phyloP scores from a whole-genome alignment of 495 filamentous ascomycete genomes.

The Podospora appendiculata region DNA sequence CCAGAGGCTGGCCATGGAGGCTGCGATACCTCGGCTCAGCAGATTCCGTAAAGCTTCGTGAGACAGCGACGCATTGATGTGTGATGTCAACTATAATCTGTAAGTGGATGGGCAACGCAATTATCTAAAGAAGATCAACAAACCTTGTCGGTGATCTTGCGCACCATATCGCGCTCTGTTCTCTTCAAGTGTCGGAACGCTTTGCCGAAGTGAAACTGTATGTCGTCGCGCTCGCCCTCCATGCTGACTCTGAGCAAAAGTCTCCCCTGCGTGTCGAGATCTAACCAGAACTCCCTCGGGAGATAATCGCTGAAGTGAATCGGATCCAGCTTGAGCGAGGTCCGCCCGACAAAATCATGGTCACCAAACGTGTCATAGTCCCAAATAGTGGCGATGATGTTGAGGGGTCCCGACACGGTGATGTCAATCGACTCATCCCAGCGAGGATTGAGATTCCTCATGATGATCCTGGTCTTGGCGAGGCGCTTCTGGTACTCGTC shows the following conservation, averaged over 20 bases:
- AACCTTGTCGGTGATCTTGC: conserved; percentile 97
- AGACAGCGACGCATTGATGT: conserved; percentile 87
- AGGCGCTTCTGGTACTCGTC: conserved; percentile 99
- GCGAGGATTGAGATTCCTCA: conserved; percentile 84
- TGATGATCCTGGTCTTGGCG: conserved; percentile 87
- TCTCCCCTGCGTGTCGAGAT: conserved; percentile 91
- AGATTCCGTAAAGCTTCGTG: conserved; percentile 67
- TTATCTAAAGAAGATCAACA: conserved; percentile 10
- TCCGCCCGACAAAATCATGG: conserved; percentile 93
- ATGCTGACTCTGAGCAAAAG: conserved; percentile 88
- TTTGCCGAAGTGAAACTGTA: conserved; percentile 98
- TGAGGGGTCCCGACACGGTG: conserved; percentile 81
- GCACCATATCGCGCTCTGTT: conserved; percentile 95
- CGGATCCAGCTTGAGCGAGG: conserved; percentile 90
- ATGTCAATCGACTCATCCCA: conserved; percentile 99
- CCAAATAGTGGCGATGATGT: conserved; percentile 96
- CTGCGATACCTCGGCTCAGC: conserved; percentile 65
- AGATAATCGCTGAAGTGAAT: conserved; percentile 92
- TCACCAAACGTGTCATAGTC: conserved; percentile 97
- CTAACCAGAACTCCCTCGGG: conserved; percentile 93
- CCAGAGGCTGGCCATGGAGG: conserved; percentile 76
- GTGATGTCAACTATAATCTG: conserved; percentile 66
- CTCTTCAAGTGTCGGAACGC: conserved; percentile 91
- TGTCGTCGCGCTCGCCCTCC: conserved; percentile 97
- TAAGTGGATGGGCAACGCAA: conserved; percentile 10